A percentile compares a stretch with the other conserved stretches of the same genome.
Evolutionary conservation across 495 filamentous ascomycete genomes (phyloP).

Genomic region (Bryoglossum gracile): DNA sequence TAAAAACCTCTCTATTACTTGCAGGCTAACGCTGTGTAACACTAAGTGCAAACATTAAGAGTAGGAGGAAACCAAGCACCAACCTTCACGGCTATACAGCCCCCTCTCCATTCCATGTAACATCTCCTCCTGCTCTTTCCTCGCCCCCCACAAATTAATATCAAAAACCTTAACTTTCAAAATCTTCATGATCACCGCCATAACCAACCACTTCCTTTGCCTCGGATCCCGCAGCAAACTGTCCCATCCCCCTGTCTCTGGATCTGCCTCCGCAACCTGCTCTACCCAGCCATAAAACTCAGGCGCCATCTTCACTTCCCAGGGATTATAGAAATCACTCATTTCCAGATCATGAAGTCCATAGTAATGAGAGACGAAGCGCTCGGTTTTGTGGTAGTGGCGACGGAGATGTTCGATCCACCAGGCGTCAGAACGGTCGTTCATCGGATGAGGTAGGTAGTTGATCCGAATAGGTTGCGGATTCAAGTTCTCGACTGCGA

Average conservation of each 20-base stretch:
- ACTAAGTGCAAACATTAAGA: no score
- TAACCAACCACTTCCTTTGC: conserved; percentile 35
- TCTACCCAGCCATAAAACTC: conserved; percentile 19
- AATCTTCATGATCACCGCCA: conserved; percentile 35
- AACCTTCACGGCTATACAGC: conserved; percentile 34
- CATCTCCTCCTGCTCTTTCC: conserved; percentile 22
- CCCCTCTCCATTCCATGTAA: conserved; percentile 30
- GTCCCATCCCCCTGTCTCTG: conserved; percentile 33
- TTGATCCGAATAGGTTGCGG: conserved; percentile 14
- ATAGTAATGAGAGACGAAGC: conserved; percentile 8
- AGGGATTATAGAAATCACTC: conserved; percentile 13
- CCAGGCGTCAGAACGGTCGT: conserved; percentile 16
- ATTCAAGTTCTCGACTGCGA: conserved; percentile 4
- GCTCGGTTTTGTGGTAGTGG: conserved; percentile 3
- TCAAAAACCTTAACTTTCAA: conserved; percentile 38
- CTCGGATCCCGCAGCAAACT: conserved; percentile 26
- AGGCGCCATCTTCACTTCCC: conserved; percentile 5
- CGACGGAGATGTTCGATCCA: conserved; percentile 9
- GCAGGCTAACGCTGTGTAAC: no score
- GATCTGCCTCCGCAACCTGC: conserved; percentile 17
- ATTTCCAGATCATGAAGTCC: conserved; percentile 11
- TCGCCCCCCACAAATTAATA: conserved; percentile 38
- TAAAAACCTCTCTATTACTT: neutral
- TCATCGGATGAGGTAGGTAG: conserved; percentile 7
- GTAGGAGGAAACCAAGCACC: conserved; percentile 9